These are phyloP conservation scores for Medicago lupulina DNA, from an alignment of 306 rosid species.

Conservation along the genomic window DNA sequence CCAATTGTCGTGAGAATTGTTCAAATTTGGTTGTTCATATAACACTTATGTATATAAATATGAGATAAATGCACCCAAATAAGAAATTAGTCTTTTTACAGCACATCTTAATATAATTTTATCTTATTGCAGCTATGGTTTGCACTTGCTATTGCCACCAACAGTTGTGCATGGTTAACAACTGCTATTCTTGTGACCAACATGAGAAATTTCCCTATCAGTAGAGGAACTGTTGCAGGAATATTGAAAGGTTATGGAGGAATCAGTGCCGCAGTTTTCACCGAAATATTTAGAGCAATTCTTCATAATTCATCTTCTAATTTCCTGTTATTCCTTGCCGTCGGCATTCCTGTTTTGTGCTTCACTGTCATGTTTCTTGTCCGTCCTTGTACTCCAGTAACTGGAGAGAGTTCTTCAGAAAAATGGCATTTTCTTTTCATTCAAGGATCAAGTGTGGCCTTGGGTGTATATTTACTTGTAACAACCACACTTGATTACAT, in stretches of 20 bases:
- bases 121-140: constrained; percentile 64
- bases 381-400: constrained; percentile 76
- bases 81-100: not conserved
- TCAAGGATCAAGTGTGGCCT: constrained; percentile 65
- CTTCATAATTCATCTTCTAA: constrained; percentile 67
- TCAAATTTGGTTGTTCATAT: not conserved
- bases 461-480: constrained; percentile 67
- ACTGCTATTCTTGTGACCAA: constrained; percentile 82
- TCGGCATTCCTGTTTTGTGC: constrained; percentile 71
- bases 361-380: constrained; percentile 69
- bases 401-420: constrained; percentile 60
- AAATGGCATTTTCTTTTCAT: constrained; percentile 63
- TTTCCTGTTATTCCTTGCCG: constrained; percentile 64
- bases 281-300: constrained; percentile 59
- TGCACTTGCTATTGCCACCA: constrained; percentile 68
- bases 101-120: not conserved
- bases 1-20: not conserved
- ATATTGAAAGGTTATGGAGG: constrained; percentile 81
- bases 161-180: constrained; percentile 77
- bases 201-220: constrained; percentile 83
- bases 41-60: too few relatives aligned
- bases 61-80: too few relatives aligned
- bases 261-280: constrained; percentile 75
- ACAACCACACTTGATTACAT: constrained; percentile 54
- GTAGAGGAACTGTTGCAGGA: constrained; percentile 80